A percentile compares a stretch with the other conserved stretches of the same genome.
phyloP scores from a whole-genome alignment of 805 yeast species.

The Nakazawaea holstii region DNA sequence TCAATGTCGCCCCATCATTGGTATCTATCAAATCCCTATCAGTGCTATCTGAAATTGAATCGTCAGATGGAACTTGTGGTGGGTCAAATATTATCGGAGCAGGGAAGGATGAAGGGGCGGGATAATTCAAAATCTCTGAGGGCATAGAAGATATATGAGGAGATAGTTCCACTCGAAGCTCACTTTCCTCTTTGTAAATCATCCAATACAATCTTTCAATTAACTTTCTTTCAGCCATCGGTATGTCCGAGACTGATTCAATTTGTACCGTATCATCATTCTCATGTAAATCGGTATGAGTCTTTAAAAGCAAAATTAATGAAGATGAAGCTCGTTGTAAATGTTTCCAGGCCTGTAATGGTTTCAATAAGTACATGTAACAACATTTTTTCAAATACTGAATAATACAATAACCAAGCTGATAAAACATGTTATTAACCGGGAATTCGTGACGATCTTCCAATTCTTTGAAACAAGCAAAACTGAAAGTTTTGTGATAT shows the following conservation, averaged over 20 bases:
- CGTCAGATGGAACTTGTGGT: background rate
- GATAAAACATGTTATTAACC: background rate
- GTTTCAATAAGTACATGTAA: conserved; percentile 9
- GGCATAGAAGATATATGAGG: conserved; percentile 3
- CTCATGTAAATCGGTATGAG: background rate
- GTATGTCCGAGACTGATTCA: background rate
- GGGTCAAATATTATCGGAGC: conserved; percentile 8
- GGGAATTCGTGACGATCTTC: background rate
- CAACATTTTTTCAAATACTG: conserved; percentile 6
- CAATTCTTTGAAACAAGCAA: conserved; percentile 3
- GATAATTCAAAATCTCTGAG: conserved; percentile 10
- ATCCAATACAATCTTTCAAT: conserved; percentile 11
- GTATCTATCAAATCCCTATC: conserved; percentile 5
- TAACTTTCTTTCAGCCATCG: conserved; percentile 6
- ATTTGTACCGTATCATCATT: background rate
- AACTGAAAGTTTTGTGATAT: conserved; percentile 1
- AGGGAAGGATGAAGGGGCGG: conserved; percentile 11
- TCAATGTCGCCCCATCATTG: conserved; percentile 17
- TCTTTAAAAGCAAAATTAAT: conserved; percentile 1
- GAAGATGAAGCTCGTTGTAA: background rate
- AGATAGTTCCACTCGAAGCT: conserved; percentile 9
- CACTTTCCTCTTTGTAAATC: conserved; percentile 10
- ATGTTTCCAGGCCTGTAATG: conserved; percentile 8
- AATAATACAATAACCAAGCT: background rate
- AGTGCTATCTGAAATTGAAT: background rate